These are phyloP conservation scores for Colletotrichum eleusines DNA, from an alignment of 2,329 filamentous ascomycete species.

Conservation along the genomic window DNA sequence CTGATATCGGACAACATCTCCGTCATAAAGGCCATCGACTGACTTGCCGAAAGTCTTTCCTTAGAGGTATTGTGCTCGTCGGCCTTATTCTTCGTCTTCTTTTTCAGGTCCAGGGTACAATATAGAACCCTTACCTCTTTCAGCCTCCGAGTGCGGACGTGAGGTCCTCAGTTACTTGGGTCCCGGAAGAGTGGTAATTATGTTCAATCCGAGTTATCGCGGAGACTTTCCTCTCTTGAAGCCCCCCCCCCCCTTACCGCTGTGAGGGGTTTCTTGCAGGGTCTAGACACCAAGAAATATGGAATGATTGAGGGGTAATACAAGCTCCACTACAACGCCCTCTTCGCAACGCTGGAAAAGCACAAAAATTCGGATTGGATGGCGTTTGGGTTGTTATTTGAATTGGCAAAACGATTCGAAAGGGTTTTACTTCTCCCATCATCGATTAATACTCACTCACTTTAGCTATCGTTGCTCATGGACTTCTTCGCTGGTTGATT, in stretches of 20 bases:
- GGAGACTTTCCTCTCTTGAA: constrained; percentile 17
- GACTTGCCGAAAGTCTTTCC: background rate
- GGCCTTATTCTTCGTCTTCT: background rate
- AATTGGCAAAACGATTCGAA: no score
- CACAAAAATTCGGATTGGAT: background rate
- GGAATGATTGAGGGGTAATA: constrained; percentile 2
- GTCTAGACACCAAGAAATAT: background rate
- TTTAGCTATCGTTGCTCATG: background rate
- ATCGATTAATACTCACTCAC: background rate
- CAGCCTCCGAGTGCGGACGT: background rate
- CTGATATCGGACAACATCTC: background rate
- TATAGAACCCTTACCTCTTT: background rate
- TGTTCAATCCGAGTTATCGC: background rate
- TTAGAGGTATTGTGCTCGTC: background rate
- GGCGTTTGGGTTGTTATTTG: background rate
- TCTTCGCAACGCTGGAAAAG: background rate
- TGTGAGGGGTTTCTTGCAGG: background rate
- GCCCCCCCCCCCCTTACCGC: no score
- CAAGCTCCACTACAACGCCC: background rate
- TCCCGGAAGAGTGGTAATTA: no score
- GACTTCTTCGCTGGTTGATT: background rate
- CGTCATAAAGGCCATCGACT: background rate
- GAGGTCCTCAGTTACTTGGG: background rate
- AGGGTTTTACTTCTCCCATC: background rate
- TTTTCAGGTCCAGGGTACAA: background rate